A percentile compares a stretch with the other conserved stretches of the same genome.
Evolutionary conservation across 345 rosid species (phyloP).

Genomic region (Bretschneidera sinensis): DNA sequence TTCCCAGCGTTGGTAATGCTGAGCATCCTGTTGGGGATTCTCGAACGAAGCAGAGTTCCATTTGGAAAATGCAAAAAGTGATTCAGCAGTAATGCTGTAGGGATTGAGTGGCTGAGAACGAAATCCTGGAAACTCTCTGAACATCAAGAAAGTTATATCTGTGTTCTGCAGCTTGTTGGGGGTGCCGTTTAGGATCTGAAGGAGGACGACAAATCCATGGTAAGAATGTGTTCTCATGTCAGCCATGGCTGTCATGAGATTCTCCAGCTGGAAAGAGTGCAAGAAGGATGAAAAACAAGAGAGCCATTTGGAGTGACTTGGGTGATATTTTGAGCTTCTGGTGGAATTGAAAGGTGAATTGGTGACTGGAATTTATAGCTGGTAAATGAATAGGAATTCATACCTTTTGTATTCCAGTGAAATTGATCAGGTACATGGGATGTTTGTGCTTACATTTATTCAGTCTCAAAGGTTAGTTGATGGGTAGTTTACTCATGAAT

Average conservation of each 20-base stretch:
- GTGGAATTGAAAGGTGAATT: too few species aligned
- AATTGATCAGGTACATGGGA: not conserved
- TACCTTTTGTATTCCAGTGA: too few species aligned
- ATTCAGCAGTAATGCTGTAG: slow-evolving; percentile 15
- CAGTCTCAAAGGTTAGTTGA: not conserved
- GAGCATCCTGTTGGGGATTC: slow-evolving; percentile 26
- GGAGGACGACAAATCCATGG: slow-evolving; percentile 43
- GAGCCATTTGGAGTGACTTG: slow-evolving; percentile 11
- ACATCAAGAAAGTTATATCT: slow-evolving; percentile 32
- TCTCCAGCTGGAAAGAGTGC: slow-evolving; percentile 12
- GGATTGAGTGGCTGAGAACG: slow-evolving; percentile 37
- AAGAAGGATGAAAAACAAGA: slow-evolving; percentile 27
- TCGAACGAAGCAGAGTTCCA: slow-evolving; percentile 30
- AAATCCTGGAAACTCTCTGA: slow-evolving; percentile 21
- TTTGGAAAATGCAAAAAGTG: slow-evolving; percentile 33
- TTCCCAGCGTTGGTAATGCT: slow-evolving; percentile 19
- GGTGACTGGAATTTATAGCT: too few species aligned
- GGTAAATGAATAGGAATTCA: too few species aligned
- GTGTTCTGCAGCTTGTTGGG: slow-evolving; percentile 9
- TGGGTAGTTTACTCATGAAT: slow-evolving; percentile 9
- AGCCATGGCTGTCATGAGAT: slow-evolving; percentile 27
- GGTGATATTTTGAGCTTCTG: not conserved
- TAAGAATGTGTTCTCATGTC: slow-evolving; percentile 35
- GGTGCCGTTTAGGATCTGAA: slow-evolving; percentile 20
- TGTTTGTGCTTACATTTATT: not conserved